Evolutionary conservation across 2,329 filamentous ascomycete species (phyloP).

Genomic region (Mycogone perniciosa): DNA sequence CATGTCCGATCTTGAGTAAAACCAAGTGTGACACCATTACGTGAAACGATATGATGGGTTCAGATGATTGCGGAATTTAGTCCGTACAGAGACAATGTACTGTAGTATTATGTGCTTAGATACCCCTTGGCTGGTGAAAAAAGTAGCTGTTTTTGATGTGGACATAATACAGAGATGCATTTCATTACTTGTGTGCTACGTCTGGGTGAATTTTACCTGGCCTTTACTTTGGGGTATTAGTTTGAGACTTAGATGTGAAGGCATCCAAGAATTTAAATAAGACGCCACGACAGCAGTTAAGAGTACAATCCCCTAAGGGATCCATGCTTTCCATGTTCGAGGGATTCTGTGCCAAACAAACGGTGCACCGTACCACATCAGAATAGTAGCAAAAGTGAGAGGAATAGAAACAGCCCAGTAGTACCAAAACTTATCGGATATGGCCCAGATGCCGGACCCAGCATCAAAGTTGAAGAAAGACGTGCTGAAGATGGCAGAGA

Average conservation of each 20-base stretch:
- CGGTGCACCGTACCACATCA: slow-evolving; percentile 16
- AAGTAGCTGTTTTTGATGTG: background rate
- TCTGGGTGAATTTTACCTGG: background rate
- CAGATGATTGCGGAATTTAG: slow-evolving; percentile 10
- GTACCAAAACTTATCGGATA: slow-evolving; percentile 30
- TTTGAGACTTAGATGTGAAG: too few relatives aligned
- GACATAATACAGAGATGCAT: background rate
- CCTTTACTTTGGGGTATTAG: background rate
- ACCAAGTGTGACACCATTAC: slow-evolving; percentile 14
- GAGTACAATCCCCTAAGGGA: background rate
- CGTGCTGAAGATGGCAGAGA: slow-evolving; percentile 42
- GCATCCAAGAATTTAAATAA: too few relatives aligned
- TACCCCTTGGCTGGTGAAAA: slow-evolving; percentile 10
- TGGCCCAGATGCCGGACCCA: slow-evolving; percentile 19
- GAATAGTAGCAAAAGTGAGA: slow-evolving; percentile 19
- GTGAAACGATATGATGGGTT: slow-evolving; percentile 1
- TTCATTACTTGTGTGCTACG: background rate
- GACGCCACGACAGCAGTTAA: too few relatives aligned
- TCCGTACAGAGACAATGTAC: background rate
- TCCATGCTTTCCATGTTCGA: background rate
- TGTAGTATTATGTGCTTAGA: slow-evolving; percentile 13
- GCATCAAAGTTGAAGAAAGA: slow-evolving; percentile 34
- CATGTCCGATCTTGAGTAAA: slow-evolving; percentile 21
- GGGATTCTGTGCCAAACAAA: background rate
- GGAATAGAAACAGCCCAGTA: slow-evolving; percentile 29